phyloP scores from a whole-genome alignment of 805 yeast genomes.

The Myxozyma sirexii region DNA sequence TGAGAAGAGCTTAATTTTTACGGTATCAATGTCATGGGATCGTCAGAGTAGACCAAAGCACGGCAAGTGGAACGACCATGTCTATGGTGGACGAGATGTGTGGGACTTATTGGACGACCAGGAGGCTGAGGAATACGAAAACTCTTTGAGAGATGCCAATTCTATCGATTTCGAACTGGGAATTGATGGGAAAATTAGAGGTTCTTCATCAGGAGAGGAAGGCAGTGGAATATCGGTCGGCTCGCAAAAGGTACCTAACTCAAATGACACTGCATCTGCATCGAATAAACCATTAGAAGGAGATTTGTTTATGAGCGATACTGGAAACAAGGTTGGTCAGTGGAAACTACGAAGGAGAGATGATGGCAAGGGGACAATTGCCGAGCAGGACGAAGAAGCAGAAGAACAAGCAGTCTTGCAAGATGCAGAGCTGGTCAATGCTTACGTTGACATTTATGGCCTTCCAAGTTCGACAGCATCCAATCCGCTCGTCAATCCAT shows the following conservation, averaged over 20 bases:
- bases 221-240: too few species aligned
- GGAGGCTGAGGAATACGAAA: conserved; percentile 9
- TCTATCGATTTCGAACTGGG: not conserved
- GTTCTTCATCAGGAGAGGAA: too few species aligned
- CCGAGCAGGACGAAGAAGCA: not conserved
- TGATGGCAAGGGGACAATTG: not conserved
- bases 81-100: conserved; percentile 22
- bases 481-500: conserved; percentile 22
- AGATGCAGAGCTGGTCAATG: not conserved
- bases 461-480: not conserved
- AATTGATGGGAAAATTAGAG: not conserved
- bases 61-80: conserved; percentile 18
- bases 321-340: too few species aligned
- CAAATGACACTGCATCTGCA: too few species aligned
- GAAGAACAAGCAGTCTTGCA: not conserved
- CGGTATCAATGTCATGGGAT: conserved; percentile 31
- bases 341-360: not conserved
- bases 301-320: too few species aligned
- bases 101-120: conserved; percentile 22
- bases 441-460: not conserved
- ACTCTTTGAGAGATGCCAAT: not conserved
- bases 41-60: conserved; percentile 3
- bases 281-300: too few species aligned
- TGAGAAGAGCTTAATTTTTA: conserved; percentile 13
- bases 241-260: too few species aligned